Evolutionary conservation across 805 yeast genomes (phyloP).

Genomic region (Candida chilensis): DNA sequence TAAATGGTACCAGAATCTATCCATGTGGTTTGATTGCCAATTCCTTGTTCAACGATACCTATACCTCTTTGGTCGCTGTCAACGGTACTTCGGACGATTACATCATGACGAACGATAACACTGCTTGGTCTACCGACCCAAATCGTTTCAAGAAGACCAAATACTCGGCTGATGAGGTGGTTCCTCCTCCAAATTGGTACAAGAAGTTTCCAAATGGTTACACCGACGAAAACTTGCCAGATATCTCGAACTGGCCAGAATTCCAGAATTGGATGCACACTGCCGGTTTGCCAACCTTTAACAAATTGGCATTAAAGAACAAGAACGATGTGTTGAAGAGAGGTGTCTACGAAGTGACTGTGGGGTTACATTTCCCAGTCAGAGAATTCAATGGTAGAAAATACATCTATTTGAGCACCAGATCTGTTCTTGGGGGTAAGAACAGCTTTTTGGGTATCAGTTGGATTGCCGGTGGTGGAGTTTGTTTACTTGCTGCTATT

Average conservation of each 20-base stretch:
- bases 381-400: slow-evolving; percentile 59
- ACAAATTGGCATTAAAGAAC: slow-evolving; percentile 58
- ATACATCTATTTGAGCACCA: slow-evolving; percentile 56
- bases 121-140: slow-evolving; percentile 67
- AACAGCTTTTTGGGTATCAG: slow-evolving; percentile 63
- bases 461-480: slow-evolving; percentile 70
- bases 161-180: slow-evolving; percentile 51
- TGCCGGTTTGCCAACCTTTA: slow-evolving; percentile 61
- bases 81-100: slow-evolving; percentile 31
- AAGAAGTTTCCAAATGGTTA: slow-evolving; percentile 68
- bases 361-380: slow-evolving; percentile 79
- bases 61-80: slow-evolving; percentile 35
- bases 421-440: slow-evolving; percentile 71
- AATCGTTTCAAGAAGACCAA: slow-evolving; percentile 54
- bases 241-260: slow-evolving; percentile 55
- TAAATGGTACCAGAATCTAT: slow-evolving; percentile 43
- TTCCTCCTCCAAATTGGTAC: slow-evolving; percentile 81
- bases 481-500: slow-evolving; percentile 52
- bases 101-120: slow-evolving; percentile 40
- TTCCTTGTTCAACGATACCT: slow-evolving; percentile 72
- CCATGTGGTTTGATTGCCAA: slow-evolving; percentile 86
- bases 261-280: slow-evolving; percentile 86
- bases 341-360: slow-evolving; percentile 55
- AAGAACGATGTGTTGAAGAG: slow-evolving; percentile 40
- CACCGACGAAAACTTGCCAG: slow-evolving; percentile 60